Percentiles rank a stretch among this genome's conserved stretches.
phyloP scores from a whole-genome alignment of 352 stramenopile genomes.

The Globisporangium sylvaticum region DNA sequence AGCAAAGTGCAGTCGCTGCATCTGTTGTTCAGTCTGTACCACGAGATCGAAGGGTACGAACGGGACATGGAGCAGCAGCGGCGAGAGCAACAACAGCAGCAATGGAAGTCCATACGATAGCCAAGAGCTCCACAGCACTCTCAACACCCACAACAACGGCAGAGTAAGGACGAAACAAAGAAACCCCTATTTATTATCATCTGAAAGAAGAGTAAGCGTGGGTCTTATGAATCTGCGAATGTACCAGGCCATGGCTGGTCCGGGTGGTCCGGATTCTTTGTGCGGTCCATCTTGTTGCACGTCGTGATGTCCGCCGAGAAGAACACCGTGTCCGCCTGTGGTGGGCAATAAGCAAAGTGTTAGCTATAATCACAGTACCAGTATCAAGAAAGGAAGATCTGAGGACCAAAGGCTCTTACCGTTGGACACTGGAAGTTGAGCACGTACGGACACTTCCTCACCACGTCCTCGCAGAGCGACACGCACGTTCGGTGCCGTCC shows the following conservation, averaged over 20 bases:
- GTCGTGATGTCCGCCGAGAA: conserved; percentile 66
- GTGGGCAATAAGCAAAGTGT: neutral
- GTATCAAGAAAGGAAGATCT: neutral
- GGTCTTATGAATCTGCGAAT: conserved; percentile 50
- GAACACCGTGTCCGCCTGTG: conserved; percentile 61
- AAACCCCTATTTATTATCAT: conserved; percentile 13
- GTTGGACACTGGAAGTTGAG: conserved; percentile 81
- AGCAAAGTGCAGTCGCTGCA: conserved; percentile 89
- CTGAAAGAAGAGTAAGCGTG: neutral
- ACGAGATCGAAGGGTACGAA: conserved; percentile 67
- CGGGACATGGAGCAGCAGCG: conserved; percentile 28
- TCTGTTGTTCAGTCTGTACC: conserved; percentile 89
- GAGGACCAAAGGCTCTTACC: conserved; percentile 22
- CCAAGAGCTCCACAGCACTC: neutral
- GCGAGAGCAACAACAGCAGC: neutral
- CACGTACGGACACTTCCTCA: conserved; percentile 82
- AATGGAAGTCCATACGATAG: conserved; percentile 14
- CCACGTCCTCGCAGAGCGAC: conserved; percentile 82
- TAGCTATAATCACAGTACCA: neutral
- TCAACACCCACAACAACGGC: neutral
- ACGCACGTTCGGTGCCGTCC: conserved; percentile 63
- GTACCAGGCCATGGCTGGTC: conserved; percentile 66
- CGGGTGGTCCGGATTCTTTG: conserved; percentile 59
- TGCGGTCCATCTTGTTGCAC: conserved; percentile 79
- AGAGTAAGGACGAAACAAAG: neutral